phyloP scores from a whole-genome alignment of 495 filamentous ascomycete species.

The Daldinia decipiens region DNA sequence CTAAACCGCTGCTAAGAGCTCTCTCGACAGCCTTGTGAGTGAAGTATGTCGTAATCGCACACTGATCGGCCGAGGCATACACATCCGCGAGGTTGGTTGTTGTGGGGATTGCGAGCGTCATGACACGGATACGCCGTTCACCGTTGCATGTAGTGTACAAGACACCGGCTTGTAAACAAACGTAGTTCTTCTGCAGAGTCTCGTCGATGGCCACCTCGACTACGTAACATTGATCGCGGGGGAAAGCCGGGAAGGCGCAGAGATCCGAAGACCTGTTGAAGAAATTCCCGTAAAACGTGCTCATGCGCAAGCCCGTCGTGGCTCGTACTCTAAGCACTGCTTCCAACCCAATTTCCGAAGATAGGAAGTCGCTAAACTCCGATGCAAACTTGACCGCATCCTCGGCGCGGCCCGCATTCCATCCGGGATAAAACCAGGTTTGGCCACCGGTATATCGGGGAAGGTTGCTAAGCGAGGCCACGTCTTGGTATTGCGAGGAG shows the following conservation, averaged over 20 bases:
- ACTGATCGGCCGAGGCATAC: conserved; percentile 94
- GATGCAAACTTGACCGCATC: conserved; percentile 97
- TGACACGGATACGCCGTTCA: conserved; percentile 90
- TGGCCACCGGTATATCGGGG: conserved; percentile 97
- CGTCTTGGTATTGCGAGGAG: conserved; percentile 95
- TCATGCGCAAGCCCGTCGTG: conserved; percentile 95
- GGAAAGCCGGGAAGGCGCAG: conserved; percentile 97
- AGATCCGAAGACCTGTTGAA: conserved; percentile 98
- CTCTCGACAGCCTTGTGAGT: conserved; percentile 97
- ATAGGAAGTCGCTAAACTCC: conserved; percentile 96
- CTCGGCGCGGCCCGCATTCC: conserved; percentile 91
- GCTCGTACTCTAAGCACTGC: conserved; percentile 95
- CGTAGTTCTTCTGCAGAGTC: conserved; percentile 87
- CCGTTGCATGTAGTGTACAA: conserved; percentile 98
- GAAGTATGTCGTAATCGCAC: conserved; percentile 92
- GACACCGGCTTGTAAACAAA: conserved; percentile 96
- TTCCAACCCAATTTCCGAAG: conserved; percentile 94
- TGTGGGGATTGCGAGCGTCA: conserved; percentile 93
- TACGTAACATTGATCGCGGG: conserved; percentile 96
- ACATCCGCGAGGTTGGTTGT: conserved; percentile 89
- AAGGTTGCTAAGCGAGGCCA: conserved; percentile 92
- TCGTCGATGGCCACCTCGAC: conserved; percentile 99
- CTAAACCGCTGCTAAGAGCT: conserved; percentile 83
- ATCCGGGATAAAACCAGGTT: conserved; percentile 98
- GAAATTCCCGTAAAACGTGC: conserved; percentile 98